phyloP scores from a whole-genome alignment of 2,329 filamentous ascomycete genomes.

The Colletotrichum noveboracense region DNA sequence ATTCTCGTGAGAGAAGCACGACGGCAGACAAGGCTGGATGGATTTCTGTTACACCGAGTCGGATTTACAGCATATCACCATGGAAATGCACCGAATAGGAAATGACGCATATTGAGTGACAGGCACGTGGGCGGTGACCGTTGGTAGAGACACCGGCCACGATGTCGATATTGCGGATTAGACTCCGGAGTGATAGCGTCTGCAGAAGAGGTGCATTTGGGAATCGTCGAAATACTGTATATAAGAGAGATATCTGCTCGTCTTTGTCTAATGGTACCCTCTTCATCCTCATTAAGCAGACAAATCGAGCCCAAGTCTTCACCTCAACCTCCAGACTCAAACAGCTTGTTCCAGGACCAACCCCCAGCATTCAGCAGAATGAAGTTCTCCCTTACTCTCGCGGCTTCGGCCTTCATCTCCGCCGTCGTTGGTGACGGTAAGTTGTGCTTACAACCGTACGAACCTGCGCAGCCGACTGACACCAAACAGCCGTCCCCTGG shows the following conservation, averaged over 20 bases:
- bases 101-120: neutral
- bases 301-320: neutral
- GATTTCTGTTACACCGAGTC: neutral
- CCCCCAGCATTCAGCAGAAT: neutral
- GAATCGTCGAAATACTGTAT: neutral
- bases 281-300: slow-evolving; percentile 17
- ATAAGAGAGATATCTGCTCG: neutral
- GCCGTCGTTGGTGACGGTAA: slow-evolving; percentile 4
- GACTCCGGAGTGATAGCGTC: neutral
- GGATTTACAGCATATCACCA: neutral
- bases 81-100: neutral
- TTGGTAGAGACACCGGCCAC: neutral
- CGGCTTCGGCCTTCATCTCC: slow-evolving; percentile 19
- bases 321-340: neutral
- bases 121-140: neutral
- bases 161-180: neutral
- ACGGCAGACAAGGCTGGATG: neutral
- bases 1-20: neutral
- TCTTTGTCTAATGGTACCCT: neutral
- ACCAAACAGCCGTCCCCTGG: slow-evolving; percentile 27
- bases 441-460: neutral
- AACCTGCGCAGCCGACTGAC: neutral
- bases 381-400: slow-evolving; percentile 20
- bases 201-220: no score
- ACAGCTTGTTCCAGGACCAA: neutral